Base-by-base conservation (phyloP, 2,329 filamentous ascomycete species). In the Scopulariopsis brevicaulis region DNA sequence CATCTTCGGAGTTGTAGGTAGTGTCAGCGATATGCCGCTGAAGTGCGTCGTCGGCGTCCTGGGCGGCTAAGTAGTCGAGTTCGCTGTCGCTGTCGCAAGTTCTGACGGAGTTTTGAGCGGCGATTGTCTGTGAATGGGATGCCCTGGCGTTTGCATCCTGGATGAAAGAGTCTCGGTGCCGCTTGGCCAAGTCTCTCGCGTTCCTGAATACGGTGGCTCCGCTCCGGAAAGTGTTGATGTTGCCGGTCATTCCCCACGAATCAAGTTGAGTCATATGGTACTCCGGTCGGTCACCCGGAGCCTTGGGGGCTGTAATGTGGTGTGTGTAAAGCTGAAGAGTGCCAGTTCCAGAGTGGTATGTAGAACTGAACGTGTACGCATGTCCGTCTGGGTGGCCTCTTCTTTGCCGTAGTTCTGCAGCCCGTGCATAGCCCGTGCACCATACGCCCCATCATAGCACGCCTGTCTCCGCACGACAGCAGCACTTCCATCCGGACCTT, bases 251-350 rank as follows among this genome's bases (percentile, higher is more conserved):
- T 2, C 1, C 58, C 40, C 50, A 74, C 2, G n/a, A 54, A 0
- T 60, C 57, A 1, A 74, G 4, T 57, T 69, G 62, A 12, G 69
- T 73, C 70, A 75, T 77, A 55, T 75, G 66, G 64, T 76, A 77
- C 64, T 69, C 68, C 7, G 68, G 70, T 54, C 54, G 68, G 20
- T 5, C 53, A 54, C 53, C 53, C 15, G 8, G 53, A 43, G 22
- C 53, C 28, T 37, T 25, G 4, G 53, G 53, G 32, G 53, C 53
- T 28, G 24, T 54, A 52, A 15, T 48, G 55, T 40, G 52, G 43
- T 58, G 52, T 3, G 50, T 34, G n/a, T 48, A 58, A 4, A 56
- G 24, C 11, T 46, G 48, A 4, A 56, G 35, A n/a, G n/a, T 12
- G 58, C 58, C 48, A 48, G 34, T 20, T n/a, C n/a, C n/a, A n/a